Conservation (phyloP, 164 flowering plant species). For the Tetrastigma voinierianum region DNA sequence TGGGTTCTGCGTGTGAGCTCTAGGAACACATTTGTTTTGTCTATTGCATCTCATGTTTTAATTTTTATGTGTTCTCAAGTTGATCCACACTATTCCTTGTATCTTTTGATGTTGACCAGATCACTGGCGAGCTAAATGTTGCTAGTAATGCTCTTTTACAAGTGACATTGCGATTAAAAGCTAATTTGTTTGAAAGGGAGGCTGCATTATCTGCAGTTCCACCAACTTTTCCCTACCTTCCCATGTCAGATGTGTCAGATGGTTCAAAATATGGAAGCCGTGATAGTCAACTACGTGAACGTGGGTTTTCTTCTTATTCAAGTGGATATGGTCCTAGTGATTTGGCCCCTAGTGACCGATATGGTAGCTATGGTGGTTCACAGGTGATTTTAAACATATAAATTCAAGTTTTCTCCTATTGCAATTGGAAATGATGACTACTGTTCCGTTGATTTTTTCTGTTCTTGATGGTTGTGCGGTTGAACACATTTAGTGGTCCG, state of each 20-base stretch:
- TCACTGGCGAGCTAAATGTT: conserved; percentile 61
- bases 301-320: conserved; percentile 45
- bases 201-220: conserved; percentile 47
- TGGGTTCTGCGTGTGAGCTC: neutral
- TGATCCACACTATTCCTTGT: neutral
- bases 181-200: conserved; percentile 68
- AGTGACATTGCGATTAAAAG: conserved; percentile 55
- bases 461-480: too few relatives aligned
- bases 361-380: conserved; percentile 43
- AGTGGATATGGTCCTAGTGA: conserved; percentile 57
- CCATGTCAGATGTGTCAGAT: conserved; percentile 46
- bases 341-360: conserved; percentile 34
- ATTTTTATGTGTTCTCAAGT: neutral
- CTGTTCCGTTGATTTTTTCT: too few relatives aligned
- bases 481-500: neutral
- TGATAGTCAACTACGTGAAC: conserved; percentile 48
- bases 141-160: conserved; percentile 61
- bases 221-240: conserved; percentile 59
- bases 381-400: conserved; percentile 23
- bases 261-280: conserved; percentile 50
- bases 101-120: conserved; percentile 32
- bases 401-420: neutral
- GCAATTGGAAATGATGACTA: too few relatives aligned
- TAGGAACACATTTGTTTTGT: neutral
- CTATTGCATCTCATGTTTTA: neutral